phyloP scores from a whole-genome alignment of 208 protist genomes.

The Leishmania arabica region DNA sequence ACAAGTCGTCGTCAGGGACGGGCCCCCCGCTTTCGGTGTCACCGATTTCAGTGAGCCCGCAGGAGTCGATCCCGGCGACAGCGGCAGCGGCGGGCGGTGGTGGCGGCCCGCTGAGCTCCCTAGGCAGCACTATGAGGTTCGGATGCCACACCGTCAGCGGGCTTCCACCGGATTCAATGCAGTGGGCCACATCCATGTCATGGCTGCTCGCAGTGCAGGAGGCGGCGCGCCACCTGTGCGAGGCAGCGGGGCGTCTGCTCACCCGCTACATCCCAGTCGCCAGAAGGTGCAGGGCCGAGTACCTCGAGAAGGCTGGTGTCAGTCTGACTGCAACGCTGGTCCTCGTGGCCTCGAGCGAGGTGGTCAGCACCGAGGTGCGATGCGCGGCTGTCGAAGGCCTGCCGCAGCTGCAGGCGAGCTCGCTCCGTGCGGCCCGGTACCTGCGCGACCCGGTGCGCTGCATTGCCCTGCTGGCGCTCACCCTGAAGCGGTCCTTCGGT shows the following conservation, averaged over 20 bases:
- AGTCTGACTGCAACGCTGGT: constrained; percentile 62
- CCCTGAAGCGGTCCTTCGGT: constrained; percentile 21
- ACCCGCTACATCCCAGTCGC: constrained; percentile 36
- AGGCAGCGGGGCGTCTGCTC: constrained; percentile 50
- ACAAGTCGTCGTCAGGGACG: background rate
- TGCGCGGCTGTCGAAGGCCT: constrained; percentile 40
- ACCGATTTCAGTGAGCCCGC: background rate
- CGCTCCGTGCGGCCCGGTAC: constrained; percentile 47
- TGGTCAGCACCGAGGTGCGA: constrained; percentile 19
- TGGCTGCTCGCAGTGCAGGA: constrained; percentile 45
- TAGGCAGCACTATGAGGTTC: constrained; percentile 4
- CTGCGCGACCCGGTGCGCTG: constrained; percentile 53
- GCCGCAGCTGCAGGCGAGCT: constrained; percentile 47
- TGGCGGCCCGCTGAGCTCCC: background rate
- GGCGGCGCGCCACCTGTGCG: constrained; percentile 50
- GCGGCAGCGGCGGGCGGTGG: background rate
- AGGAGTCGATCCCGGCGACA: background rate
- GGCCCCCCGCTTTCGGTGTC: background rate
- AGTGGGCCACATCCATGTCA: constrained; percentile 20
- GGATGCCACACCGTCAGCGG: background rate
- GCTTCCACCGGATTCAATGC: background rate
- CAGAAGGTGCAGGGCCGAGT: constrained; percentile 13
- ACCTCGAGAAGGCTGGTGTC: constrained; percentile 46
- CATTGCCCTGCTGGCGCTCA: constrained; percentile 38
- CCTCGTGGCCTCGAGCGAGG: constrained; percentile 41